Evolutionary conservation across 345 rosid species (phyloP), one percentile per base, ranked within the genome.

Genomic region (Gynandropsis gynandra): DNA sequence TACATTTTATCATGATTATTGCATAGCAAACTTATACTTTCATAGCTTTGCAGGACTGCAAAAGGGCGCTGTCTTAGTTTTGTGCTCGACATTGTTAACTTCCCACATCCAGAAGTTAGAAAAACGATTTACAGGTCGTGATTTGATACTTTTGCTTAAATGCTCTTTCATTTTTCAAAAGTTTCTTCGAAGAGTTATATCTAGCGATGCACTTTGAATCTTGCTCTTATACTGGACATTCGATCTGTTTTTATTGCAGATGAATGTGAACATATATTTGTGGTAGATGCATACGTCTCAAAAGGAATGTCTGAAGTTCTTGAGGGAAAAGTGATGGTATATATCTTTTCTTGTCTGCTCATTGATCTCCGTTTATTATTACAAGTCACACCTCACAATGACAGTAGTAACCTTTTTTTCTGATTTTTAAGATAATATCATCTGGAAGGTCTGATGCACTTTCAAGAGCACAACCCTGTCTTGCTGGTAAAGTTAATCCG

Each of bases 361-460:
- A 8, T 7, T 66, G 14, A 59, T 50, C 39, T 58, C 38, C 27
- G 9, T 53, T 53, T 33, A 31, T 16, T 64, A 17, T 48, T 20
- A 16, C n/a, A 36, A 36, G n/a, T 31, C 8, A 11, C 35, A 16
- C 11, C 17, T 46, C 42, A 21, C 16, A 33, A 34, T 13, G 50
- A 35, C 36, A 43, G 18, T 42, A 37, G 58, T 64, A 38, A 64
- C 58, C 9, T 32, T 27, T 59, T 58, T 44, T 52, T 52, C 1
- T 38, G 47, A 48, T 43, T 57, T 47, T 39, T 58, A 55, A 89
- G 97, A 77, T 85, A 39, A 56, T 75, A 44, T 76, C 89, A 50
- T 89, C 97, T 13, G 97, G 97, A 70, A 72, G 61, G 53, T 65
- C 80, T 34, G 92, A 89, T 63, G 73, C 97, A 21, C 64, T 78